Conservation (phyloP, 345 rosid genomes). For the Populus davidiana region DNA sequence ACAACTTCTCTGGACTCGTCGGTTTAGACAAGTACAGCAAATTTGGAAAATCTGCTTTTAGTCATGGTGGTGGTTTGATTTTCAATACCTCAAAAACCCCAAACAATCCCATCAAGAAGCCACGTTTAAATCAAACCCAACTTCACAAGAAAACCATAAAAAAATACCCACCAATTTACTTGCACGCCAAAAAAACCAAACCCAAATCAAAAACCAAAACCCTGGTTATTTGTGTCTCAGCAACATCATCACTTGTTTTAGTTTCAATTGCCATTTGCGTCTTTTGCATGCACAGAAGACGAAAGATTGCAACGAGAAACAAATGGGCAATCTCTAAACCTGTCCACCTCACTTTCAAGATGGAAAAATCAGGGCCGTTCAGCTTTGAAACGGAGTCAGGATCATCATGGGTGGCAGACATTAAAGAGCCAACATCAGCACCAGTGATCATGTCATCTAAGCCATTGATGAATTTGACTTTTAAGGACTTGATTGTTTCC, state of each 20-base stretch:
- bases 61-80: conserved; percentile 46
- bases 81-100: conserved; percentile 42
- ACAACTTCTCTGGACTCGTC: conserved; percentile 60
- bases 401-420: conserved; percentile 88
- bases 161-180: conserved; percentile 1
- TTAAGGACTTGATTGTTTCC: conserved; percentile 92
- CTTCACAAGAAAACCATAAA: conserved; percentile 14
- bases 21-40: conserved; percentile 33
- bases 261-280: conserved; percentile 21
- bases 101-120: conserved; percentile 15
- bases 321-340: conserved; percentile 93
- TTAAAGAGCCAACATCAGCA: conserved; percentile 82
- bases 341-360: conserved; percentile 51
- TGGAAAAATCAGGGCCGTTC: conserved; percentile 90
- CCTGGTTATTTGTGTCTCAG: conserved; percentile 43
- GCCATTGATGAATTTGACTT: conserved; percentile 83
- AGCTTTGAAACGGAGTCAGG: conserved; percentile 89
- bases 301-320: conserved; percentile 36
- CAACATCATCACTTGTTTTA: conserved; percentile 39
- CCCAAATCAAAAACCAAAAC: conserved; percentile 26
- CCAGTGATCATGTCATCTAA: conserved; percentile 73
- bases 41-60: conserved; percentile 71
- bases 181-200: conserved; percentile 9
- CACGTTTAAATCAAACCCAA: conserved; percentile 6
- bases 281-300: conserved; percentile 39